Base-by-base conservation (phyloP, 2,329 filamentous ascomycete species). In the Rhinocladiella similis region DNA sequence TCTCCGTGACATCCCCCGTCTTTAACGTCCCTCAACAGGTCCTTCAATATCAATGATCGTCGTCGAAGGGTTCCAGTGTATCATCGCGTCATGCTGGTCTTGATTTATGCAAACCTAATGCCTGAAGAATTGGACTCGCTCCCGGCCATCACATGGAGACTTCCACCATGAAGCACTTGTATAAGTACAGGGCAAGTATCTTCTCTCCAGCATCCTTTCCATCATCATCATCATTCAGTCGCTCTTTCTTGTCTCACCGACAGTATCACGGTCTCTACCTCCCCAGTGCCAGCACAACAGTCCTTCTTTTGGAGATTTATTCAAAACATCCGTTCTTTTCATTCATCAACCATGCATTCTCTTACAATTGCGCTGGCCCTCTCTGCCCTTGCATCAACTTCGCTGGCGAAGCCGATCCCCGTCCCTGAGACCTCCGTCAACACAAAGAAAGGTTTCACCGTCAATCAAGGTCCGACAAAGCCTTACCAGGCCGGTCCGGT, bases 401-500 rank as follows among this genome's bases (percentile, higher is more conserved):
- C 54, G 12, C 22, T 64, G 9, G 59, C 63, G 7, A 60, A 54
- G 35, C 63, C 63, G 6, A 50, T 60, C 16, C 61, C 59, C 12
- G 42, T 39, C 19, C 45, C 56, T 2, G 35, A 54, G n/a, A 16
- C 38, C 18, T 41, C 38, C 3, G 47, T 38, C 27, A 29, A 38
- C 7, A 54, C 61, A 9, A 61, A 48, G 53, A 61, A 51, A 43
- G 63, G 61, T 41, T 63, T 64, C 54, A 64, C 62, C 18, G 50
- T 66, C 51, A 59, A 57, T 12, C 60, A 64, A 47, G 55, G 50
- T 20, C 53, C 60, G 39, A 38, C 60, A 18, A 61, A 60, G 50
- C 56, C 63, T 47, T 57, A 50, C 45, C 60, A 61, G 35, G 50
- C 59, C n/a, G 60, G 57, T 53, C 60, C 60, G 49, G 54, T 64